These are phyloP conservation scores for Saussurea involucrata DNA, from an alignment of 129 eudicot species.

Conservation along the genomic window DNA sequence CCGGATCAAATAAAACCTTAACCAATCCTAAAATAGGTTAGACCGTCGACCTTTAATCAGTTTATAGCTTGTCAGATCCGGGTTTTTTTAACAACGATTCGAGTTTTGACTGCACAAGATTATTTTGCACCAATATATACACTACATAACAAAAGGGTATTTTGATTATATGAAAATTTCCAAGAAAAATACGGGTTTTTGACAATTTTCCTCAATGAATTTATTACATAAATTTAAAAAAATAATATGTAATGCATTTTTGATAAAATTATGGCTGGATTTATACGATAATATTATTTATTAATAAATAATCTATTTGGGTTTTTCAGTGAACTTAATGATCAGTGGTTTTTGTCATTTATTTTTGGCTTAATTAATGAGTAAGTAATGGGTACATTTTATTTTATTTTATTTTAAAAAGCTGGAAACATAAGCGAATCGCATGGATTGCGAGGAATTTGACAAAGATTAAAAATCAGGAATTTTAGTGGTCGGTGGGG, in stretches of 20 bases:
- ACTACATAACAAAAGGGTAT: too few relatives aligned
- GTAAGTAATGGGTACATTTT: too few relatives aligned
- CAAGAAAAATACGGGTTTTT: too few relatives aligned
- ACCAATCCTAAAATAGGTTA: too few relatives aligned
- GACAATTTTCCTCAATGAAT: too few relatives aligned
- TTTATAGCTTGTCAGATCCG: neutral
- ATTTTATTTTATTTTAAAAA: too few relatives aligned
- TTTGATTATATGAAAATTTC: too few relatives aligned
- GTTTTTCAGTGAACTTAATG: neutral
- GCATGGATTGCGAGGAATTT: conserved; percentile 19
- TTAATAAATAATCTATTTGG: neutral
- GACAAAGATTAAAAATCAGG: neutral
- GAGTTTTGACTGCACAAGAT: neutral
- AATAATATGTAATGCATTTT: neutral
- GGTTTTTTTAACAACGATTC: neutral
- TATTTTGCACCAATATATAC: neutral
- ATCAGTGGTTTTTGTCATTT: neutral
- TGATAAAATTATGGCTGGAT: neutral
- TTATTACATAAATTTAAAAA: neutral
- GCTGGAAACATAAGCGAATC: neutral
- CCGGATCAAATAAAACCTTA: too few relatives aligned
- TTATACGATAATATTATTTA: neutral
- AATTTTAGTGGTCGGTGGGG: conserved; percentile 21
- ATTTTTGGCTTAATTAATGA: neutral
- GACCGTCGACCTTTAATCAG: neutral